phyloP scores from a whole-genome alignment of 805 yeast species.

The Pichia kluyveri region DNA sequence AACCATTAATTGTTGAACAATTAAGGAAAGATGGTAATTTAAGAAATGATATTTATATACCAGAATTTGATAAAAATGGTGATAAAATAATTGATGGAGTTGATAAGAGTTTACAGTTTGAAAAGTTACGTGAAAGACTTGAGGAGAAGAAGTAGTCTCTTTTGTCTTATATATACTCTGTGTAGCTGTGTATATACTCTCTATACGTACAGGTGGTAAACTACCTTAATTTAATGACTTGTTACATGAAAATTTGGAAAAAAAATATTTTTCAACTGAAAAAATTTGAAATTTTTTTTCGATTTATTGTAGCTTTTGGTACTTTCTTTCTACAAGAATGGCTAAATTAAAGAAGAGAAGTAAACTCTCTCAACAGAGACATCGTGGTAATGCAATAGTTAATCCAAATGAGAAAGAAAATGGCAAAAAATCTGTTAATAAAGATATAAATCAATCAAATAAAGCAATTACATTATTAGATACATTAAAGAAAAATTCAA shows the following conservation, averaged over 20 bases:
- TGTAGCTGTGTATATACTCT: background rate
- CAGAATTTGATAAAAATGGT: slow-evolving; percentile 42
- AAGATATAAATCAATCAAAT: slow-evolving; percentile 25
- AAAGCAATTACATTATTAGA: slow-evolving; percentile 62
- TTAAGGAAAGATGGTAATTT: slow-evolving; percentile 57
- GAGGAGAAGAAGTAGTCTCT: slow-evolving; percentile 9
- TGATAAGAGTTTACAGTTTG: slow-evolving; percentile 13
- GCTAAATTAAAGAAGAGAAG: slow-evolving; percentile 69
- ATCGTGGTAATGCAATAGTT: slow-evolving; percentile 5
- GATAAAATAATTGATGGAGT: slow-evolving; percentile 20
- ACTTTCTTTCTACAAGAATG: slow-evolving; percentile 30
- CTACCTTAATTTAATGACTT: too few species aligned
- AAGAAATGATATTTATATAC: slow-evolving; percentile 50
- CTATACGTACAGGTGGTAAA: background rate
- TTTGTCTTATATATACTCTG: background rate
- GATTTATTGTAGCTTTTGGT: too few species aligned
- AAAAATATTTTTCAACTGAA: too few species aligned
- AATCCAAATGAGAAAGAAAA: slow-evolving; percentile 1
- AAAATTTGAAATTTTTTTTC: too few species aligned
- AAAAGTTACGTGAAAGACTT: slow-evolving; percentile 14
- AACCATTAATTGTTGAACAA: slow-evolving; percentile 62
- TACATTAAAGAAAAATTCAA: slow-evolving; percentile 44
- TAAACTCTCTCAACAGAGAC: slow-evolving; percentile 32
- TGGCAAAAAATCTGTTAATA: background rate
- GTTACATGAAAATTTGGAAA: too few species aligned